These are phyloP conservation scores for Eutrema salsugineum DNA, from an alignment of 441 rosid genomes.

Conservation along the genomic window DNA sequence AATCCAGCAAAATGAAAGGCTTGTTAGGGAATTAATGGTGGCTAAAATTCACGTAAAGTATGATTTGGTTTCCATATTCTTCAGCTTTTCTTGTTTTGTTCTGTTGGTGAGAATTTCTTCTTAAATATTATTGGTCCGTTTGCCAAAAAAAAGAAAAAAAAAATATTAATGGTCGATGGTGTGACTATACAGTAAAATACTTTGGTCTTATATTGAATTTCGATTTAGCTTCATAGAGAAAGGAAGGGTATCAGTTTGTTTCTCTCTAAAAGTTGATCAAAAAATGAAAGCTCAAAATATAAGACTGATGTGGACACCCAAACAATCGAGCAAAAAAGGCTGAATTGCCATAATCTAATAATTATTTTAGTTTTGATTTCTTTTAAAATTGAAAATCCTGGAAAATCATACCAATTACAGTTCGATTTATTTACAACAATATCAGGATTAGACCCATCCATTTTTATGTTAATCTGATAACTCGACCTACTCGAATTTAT, in stretches of 20 bases:
- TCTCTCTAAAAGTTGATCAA: background rate
- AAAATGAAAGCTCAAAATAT: background rate
- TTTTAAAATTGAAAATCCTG: too few relatives aligned
- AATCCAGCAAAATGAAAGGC: conserved; percentile 8
- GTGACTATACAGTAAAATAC: background rate
- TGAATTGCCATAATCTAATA: too few relatives aligned
- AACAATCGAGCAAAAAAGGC: too few relatives aligned
- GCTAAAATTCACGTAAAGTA: conserved; percentile 14
- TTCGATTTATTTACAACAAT: too few relatives aligned
- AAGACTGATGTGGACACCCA: too few relatives aligned
- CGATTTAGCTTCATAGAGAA: background rate
- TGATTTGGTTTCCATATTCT: conserved; percentile 26
- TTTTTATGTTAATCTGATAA: too few relatives aligned
- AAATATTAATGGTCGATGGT: background rate
- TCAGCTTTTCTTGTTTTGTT: conserved; percentile 17
- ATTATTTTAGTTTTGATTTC: too few relatives aligned
- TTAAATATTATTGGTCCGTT: background rate
- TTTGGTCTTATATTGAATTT: background rate
- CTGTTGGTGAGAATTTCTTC: conserved; percentile 7
- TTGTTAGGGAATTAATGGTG: conserved; percentile 29
- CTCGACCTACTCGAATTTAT: too few relatives aligned
- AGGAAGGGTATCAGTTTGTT: background rate
- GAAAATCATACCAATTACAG: too few relatives aligned
- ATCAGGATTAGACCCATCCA: too few relatives aligned
- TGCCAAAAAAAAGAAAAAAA: background rate